A percentile compares a stretch with the other conserved stretches of the same genome.
phyloP scores from a whole-genome alignment of 1,284 basidiomycete genomes.

The Naganishia liquefaciens region DNA sequence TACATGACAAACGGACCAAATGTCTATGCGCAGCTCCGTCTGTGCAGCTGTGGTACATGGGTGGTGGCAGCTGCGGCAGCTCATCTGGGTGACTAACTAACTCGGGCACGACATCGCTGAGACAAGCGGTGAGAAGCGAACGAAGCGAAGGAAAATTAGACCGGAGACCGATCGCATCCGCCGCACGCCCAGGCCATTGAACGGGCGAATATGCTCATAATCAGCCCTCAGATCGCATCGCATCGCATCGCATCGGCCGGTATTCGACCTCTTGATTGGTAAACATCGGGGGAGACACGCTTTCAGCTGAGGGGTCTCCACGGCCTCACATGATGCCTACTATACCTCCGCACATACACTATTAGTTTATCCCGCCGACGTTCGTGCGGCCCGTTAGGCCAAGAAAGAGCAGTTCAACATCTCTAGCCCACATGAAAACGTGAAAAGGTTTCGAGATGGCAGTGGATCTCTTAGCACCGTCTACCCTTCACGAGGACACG shows the following conservation, averaged over 20 bases:
- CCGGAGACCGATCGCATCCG: background rate
- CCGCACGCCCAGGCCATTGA: background rate
- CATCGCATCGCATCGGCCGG: background rate
- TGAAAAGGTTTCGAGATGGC: too few species aligned
- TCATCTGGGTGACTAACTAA: background rate
- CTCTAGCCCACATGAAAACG: background rate
- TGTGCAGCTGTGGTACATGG: background rate
- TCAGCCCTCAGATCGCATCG: conserved; percentile 6
- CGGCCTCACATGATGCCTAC: background rate
- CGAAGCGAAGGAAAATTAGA: background rate
- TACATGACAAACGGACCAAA: too few species aligned
- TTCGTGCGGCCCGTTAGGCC: background rate
- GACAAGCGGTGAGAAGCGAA: background rate
- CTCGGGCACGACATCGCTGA: background rate
- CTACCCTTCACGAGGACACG: background rate
- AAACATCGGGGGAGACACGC: background rate
- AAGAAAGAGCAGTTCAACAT: background rate
- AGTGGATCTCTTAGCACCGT: background rate
- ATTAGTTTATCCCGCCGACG: background rate
- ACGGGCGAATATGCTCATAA: conserved; percentile 9
- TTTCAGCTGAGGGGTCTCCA: background rate
- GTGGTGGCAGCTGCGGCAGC: background rate
- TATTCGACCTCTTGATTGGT: conserved; percentile 1
- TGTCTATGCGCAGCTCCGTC: too few species aligned
- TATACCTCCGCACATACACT: background rate